A percentile compares a stretch with the other conserved stretches of the same genome.
Evolutionary conservation across 2,329 filamentous ascomycete genomes (phyloP).

Genomic region (Aspergillus sp.): DNA sequence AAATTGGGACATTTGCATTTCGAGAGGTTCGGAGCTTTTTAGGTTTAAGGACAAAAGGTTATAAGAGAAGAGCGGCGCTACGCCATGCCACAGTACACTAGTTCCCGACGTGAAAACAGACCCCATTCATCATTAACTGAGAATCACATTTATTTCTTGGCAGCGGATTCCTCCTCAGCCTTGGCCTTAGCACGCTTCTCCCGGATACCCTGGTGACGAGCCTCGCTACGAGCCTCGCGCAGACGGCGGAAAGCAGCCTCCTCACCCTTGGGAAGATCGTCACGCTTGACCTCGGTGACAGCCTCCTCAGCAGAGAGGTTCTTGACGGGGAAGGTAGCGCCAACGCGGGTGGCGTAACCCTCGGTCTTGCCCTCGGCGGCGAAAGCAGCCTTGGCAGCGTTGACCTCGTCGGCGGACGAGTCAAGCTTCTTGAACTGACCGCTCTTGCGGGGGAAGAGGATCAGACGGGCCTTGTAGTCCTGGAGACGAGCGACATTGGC

Average conservation of each 20-base stretch:
- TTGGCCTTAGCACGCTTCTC: slow-evolving; percentile 93
- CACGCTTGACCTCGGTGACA: slow-evolving; percentile 76
- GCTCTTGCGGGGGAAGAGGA: slow-evolving; percentile 94
- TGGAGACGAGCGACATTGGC: slow-evolving; percentile 96
- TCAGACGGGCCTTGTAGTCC: slow-evolving; percentile 93
- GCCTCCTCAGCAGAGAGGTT: slow-evolving; percentile 57
- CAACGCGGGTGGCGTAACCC: slow-evolving; percentile 54
- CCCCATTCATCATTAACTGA: slow-evolving; percentile 40
- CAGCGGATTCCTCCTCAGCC: slow-evolving; percentile 62
- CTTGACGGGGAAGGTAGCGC: slow-evolving; percentile 69
- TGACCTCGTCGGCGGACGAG: slow-evolving; percentile 79
- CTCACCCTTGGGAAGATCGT: slow-evolving; percentile 74
- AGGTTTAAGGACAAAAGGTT: slow-evolving; percentile 32
- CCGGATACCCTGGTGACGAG: slow-evolving; percentile 75
- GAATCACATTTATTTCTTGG: slow-evolving; percentile 52
- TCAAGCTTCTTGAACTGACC: slow-evolving; percentile 94
- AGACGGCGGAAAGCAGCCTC: slow-evolving; percentile 85
- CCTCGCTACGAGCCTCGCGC: slow-evolving; percentile 79
- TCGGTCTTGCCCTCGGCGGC: slow-evolving; percentile 50
- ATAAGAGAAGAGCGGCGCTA: slow-evolving; percentile 33
- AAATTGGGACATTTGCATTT: slow-evolving; percentile 38
- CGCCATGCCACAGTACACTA: slow-evolving; percentile 39
- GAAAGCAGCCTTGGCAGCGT: slow-evolving; percentile 61
- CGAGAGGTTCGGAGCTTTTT: slow-evolving; percentile 39
- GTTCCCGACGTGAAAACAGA: slow-evolving; percentile 36